Base-by-base conservation (phyloP, 2,329 filamentous ascomycete genomes). In the Clonostachys solani region DNA sequence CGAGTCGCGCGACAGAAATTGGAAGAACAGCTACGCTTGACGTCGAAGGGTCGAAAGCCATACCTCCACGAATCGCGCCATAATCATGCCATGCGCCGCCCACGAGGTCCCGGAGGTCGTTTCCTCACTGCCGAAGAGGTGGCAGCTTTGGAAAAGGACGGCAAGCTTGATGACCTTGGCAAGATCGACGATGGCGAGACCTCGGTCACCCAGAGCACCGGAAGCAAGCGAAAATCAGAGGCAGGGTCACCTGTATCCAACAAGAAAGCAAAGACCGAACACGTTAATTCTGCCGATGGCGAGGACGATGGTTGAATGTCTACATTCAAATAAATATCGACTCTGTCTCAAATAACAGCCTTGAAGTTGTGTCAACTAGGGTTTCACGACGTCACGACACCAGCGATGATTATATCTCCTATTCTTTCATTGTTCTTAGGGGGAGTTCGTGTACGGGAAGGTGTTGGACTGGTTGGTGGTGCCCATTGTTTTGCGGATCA, bases 81-180 rank as follows among this genome's bases (percentile, higher is more conserved):
- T 67, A 97, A 97, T 62, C 94, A 99, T 67, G 94, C 94, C 10
- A 99, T 99, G 94, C 84, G 94, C 49, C 78, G 94, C 58, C 94
- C 94, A 29, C 83, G 94, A 63, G 94, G 94, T 15, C 94, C 94
- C 1, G 94, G 94, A 46, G 94, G 94, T 18, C 86, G 94, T 19
- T 99, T 99, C 76, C 72, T 99, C 65, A 99, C 94, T 0, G 92
- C 94, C 2, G 94, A 97, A 48, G 94, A 99, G 65, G 92, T 96
- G 5, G 90, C 91, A 6, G 86, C 87, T 44, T 91, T 96, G 74
- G 92, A 96, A 61, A 80, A 80, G 57, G 72, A 68, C 45, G 60
- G 55, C 43, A 67, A 69, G 15, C 59, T 58, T 8, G 68, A 64
- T 9, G 67, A 66, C 7, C 34, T 38, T 15, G 42, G 18, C 23